These are phyloP conservation scores for Periglandula ipomoeae DNA, from an alignment of 2,329 filamentous ascomycete species.

Conservation along the genomic window DNA sequence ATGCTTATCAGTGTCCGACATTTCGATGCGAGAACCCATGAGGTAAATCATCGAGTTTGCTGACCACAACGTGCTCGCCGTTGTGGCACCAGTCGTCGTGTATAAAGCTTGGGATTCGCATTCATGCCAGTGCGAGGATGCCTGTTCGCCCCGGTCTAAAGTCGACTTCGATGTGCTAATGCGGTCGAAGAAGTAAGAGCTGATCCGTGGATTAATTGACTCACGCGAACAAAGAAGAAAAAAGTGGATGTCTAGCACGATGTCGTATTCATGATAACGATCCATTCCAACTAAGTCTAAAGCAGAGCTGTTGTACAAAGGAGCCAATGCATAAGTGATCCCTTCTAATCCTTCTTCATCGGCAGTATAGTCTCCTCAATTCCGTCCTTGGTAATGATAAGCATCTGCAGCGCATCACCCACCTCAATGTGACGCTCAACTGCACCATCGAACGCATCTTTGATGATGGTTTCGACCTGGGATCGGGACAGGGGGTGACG, in stretches of 20 bases:
- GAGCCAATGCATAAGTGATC: not conserved
- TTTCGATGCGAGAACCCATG: too few relatives aligned
- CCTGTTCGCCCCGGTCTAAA: too few relatives aligned
- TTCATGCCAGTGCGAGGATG: too few relatives aligned
- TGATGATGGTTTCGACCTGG: conserved; percentile 78
- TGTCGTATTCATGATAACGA: not conserved
- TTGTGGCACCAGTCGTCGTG: too few relatives aligned
- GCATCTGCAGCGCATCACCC: conserved; percentile 89
- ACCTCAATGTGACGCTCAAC: conserved; percentile 99
- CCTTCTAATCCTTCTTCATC: conserved; percentile 78
- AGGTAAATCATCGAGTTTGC: too few relatives aligned
- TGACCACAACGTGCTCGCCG: too few relatives aligned
- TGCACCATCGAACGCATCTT: conserved; percentile 96
- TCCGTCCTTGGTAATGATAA: conserved; percentile 81
- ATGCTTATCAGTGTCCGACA: too few relatives aligned
- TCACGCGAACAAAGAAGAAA: not conserved
- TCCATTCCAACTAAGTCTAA: conserved; percentile 5
- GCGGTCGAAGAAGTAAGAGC: not conserved
- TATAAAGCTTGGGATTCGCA: too few relatives aligned
- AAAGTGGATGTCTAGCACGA: not conserved
- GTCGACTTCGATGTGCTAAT: too few relatives aligned
- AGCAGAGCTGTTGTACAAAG: conserved; percentile 7
- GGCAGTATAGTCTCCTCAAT: conserved; percentile 78
- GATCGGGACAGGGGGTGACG: conserved; percentile 59
- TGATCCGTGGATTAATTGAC: not conserved